Percentiles rank a stretch among this genome's conserved stretches.
Conservation (phyloP, 805 yeast species). For the Schwanniomyces yamadae region DNA sequence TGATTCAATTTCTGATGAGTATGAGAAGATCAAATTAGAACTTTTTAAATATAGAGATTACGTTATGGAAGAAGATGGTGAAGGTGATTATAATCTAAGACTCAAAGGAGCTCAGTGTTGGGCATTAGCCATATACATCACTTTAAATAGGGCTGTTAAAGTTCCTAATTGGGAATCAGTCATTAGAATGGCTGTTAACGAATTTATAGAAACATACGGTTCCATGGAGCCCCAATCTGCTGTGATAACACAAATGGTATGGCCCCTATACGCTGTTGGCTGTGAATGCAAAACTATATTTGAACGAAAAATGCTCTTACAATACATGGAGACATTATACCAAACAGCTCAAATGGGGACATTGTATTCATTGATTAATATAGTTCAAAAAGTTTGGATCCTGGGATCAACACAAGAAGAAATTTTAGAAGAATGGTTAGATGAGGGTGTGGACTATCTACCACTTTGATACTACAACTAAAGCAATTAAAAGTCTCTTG, state of each 20-base stretch:
- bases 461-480: constrained; percentile 1
- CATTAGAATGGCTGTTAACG: constrained; percentile 36
- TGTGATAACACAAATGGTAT: constrained; percentile 58
- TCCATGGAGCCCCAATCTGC: constrained; percentile 48
- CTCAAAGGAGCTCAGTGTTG: constrained; percentile 58
- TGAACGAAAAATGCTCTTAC: constrained; percentile 28
- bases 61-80: constrained; percentile 25
- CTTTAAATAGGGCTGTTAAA: constrained; percentile 26
- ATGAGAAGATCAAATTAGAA: constrained; percentile 31
- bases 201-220: constrained; percentile 48
- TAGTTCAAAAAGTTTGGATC: constrained; percentile 49
- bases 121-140: constrained; percentile 41
- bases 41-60: constrained; percentile 49
- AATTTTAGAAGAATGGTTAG: constrained; percentile 47
- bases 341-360: constrained; percentile 56
- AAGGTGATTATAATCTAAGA: constrained; percentile 37
- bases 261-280: constrained; percentile 56
- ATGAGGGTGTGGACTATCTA: constrained; percentile 48
- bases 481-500: too few relatives aligned
- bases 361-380: constrained; percentile 38
- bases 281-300: constrained; percentile 38
- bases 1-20: constrained; percentile 16
- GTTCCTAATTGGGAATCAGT: constrained; percentile 23
- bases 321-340: constrained; percentile 43
- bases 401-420: constrained; percentile 43